Evolutionary conservation across 2,329 filamentous ascomycete species (phyloP), one percentile per base, ranked within the genome.

Genomic region (Xylariaceae sp.): DNA sequence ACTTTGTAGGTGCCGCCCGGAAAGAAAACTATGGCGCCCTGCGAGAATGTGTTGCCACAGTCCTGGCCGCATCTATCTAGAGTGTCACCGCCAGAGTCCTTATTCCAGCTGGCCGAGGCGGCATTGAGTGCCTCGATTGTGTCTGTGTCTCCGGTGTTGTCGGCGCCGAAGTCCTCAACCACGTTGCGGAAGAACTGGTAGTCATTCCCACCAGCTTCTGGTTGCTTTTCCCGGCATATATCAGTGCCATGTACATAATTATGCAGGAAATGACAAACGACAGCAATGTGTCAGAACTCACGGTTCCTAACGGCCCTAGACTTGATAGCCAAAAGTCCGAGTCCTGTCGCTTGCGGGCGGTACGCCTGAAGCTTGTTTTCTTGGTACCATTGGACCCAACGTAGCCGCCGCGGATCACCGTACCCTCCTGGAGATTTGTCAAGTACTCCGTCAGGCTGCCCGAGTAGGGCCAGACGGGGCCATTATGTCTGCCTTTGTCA

Each of bases 401-500:
- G 28, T 31, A 31, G 28, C 28, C 28, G 28, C 63, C 58, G 5
- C 63, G 61, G 6, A 62, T 31, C 16, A 64, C 37, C 9, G 40
- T 29, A 11, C 56, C 56, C 14, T 26, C 23, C 3, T 34, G 43
- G 4, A 63, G 62, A 28, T 61, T 61, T 3, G 14, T 6, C 21
- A 63, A 9, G 37, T 37, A 61, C 17, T 56, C 37, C 0, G 56
- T 31, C 7, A 56, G 29, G 21, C 53, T 65, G 17, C 63, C 56
- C 3, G 63, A 62, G 17, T 65, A 64, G 29, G 37, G 19, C 63
- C 62, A 64, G 1, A 63, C 40, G 1, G 62, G 44, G 2, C 60
- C 62, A 58, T 63, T 55, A 23, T 61, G 53, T 34, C 12, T 43
- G 37, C 65, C 65, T 52, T 56, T 61, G 29, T 65, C 60, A 9